These are phyloP conservation scores for Thelephora aurantiotincta DNA, from an alignment of 768 basidiomycete genomes.

Conservation along the genomic window DNA sequence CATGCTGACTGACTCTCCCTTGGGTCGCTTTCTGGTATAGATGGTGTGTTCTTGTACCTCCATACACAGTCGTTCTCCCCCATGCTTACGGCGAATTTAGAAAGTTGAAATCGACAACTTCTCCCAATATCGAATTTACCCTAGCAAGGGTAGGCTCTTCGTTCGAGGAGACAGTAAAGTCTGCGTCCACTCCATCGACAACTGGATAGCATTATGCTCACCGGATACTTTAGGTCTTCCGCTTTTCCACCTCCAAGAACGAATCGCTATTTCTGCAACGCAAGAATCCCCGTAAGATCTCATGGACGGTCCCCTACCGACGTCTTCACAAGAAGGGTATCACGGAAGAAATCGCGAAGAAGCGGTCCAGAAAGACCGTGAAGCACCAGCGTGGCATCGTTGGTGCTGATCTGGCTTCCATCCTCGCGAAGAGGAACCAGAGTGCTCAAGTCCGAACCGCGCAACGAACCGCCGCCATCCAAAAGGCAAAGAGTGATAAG, in stretches of 20 bases:
- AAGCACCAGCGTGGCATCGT: constrained; percentile 98
- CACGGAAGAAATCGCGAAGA: constrained; percentile 98
- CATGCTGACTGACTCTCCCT: constrained; percentile 3
- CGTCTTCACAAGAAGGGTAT: constrained; percentile 99
- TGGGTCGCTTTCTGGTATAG: constrained; percentile 5
- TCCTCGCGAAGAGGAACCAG: constrained; percentile 88
- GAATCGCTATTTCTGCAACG: constrained; percentile 96
- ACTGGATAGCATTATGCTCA: no score
- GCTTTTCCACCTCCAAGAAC: constrained; percentile 86
- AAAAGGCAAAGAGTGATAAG: constrained; percentile 94
- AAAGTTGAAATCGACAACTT: constrained; percentile 99
- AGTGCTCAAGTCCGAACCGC: constrained; percentile 72
- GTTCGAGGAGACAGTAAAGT: constrained; percentile 96
- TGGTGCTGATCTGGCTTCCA: constrained; percentile 86
- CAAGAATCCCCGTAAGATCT: constrained; percentile 99
- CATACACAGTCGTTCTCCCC: not conserved
- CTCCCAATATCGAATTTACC: constrained; percentile 97
- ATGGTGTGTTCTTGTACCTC: constrained; percentile 10
- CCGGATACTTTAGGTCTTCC: constrained; percentile 58
- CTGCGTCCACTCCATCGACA: constrained; percentile 11
- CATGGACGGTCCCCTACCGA: constrained; percentile 89
- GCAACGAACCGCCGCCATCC: constrained; percentile 72
- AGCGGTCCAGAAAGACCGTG: constrained; percentile 90
- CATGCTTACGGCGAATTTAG: constrained; percentile 23
- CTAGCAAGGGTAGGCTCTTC: constrained; percentile 90